A percentile compares a stretch with the other conserved stretches of the same genome.
These are phyloP conservation scores for Triangularia verruculosa DNA, from an alignment of 2,329 filamentous ascomycete genomes.

Conservation along the genomic window DNA sequence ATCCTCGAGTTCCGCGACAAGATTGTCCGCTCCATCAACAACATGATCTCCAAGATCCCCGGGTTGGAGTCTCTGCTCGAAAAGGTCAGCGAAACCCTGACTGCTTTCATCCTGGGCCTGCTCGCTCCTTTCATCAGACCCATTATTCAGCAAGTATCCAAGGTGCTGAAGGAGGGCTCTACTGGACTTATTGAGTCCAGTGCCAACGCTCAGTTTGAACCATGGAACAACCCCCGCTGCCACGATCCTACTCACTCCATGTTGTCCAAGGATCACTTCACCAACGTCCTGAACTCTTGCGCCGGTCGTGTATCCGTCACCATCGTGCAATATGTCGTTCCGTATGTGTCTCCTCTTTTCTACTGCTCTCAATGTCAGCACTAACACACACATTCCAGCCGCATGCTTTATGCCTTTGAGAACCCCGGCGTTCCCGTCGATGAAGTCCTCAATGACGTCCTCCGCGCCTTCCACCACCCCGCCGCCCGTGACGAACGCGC, in stretches of 20 bases:
- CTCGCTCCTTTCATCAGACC: slow-evolving; percentile 89
- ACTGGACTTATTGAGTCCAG: slow-evolving; percentile 66
- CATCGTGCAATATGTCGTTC: slow-evolving; percentile 82
- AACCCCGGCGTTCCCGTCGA: slow-evolving; percentile 78
- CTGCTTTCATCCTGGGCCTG: slow-evolving; percentile 85
- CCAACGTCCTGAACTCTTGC: slow-evolving; percentile 72
- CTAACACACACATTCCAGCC: slow-evolving; percentile 39
- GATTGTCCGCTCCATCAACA: slow-evolving; percentile 82
- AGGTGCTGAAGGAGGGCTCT: slow-evolving; percentile 81
- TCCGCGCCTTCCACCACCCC: slow-evolving; percentile 87
- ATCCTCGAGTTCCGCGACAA: slow-evolving; percentile 92
- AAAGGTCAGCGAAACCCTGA: slow-evolving; percentile 88
- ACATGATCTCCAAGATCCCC: slow-evolving; percentile 85
- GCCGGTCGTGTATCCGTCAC: slow-evolving; percentile 71
- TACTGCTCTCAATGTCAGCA: background rate
- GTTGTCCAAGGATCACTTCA: slow-evolving; percentile 82
- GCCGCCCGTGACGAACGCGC: slow-evolving; percentile 70
- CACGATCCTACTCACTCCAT: slow-evolving; percentile 80
- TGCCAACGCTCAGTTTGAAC: slow-evolving; percentile 72
- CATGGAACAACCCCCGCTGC: slow-evolving; percentile 73
- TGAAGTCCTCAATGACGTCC: slow-evolving; percentile 77
- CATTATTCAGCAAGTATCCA: slow-evolving; percentile 82
- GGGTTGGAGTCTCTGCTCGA: slow-evolving; percentile 88
- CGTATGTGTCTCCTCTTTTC: slow-evolving; percentile 46
- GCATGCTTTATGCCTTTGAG: slow-evolving; percentile 90